Conservation (phyloP, 257 asterid genomes). For the Solanum tarapatanum region DNA sequence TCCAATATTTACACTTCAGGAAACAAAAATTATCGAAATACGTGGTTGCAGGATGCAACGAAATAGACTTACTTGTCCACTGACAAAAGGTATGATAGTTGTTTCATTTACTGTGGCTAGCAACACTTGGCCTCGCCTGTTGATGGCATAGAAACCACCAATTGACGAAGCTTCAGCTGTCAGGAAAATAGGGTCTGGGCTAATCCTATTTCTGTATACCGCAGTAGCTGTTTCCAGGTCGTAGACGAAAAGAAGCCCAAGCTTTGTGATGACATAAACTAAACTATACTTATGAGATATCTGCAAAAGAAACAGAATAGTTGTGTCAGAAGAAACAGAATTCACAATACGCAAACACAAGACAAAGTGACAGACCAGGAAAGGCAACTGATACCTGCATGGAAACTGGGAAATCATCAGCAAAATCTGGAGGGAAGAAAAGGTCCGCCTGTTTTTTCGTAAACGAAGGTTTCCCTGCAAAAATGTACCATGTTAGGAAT, state of each 20-base stretch:
- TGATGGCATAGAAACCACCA: conserved; percentile 96
- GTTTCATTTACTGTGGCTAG: conserved; percentile 95
- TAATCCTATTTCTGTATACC: conserved; percentile 92
- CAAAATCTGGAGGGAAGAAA: conserved; percentile 96
- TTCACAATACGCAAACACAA: neutral
- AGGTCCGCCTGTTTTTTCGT: conserved; percentile 96
- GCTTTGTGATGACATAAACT: conserved; percentile 56
- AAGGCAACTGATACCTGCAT: conserved; percentile 65
- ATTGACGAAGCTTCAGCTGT: conserved; percentile 88
- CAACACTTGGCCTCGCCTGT: conserved; percentile 95
- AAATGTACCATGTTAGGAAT: neutral
- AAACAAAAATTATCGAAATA: neutral
- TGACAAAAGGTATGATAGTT: conserved; percentile 80
- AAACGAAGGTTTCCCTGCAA: conserved; percentile 85
- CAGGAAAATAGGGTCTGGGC: conserved; percentile 96
- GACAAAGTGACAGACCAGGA: neutral
- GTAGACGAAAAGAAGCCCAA: conserved; percentile 60
- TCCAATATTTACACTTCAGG: neutral
- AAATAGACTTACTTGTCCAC: conserved; percentile 69
- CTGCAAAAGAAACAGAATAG: conserved; percentile 37
- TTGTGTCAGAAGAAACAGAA: neutral
- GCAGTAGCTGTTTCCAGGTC: conserved; percentile 84
- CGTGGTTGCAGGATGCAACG: neutral
- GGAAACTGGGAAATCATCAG: conserved; percentile 96
- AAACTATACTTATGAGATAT: conserved; percentile 69